phyloP scores from a whole-genome alignment of 495 filamentous ascomycete species.

The Parmelia sp. region DNA sequence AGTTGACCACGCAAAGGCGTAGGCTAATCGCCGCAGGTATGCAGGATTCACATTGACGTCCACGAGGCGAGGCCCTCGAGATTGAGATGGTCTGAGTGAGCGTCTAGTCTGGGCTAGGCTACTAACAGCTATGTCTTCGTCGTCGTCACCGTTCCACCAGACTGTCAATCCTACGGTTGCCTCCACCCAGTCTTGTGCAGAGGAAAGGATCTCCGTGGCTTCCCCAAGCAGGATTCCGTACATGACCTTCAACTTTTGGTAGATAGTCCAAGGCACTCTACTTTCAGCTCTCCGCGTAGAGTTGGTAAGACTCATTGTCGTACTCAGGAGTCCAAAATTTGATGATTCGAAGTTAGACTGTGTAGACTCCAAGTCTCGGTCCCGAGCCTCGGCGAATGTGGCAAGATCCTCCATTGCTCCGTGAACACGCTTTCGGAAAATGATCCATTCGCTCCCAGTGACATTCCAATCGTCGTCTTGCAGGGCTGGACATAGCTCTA shows the following conservation, averaged over 20 bases:
- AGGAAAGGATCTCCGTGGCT: conserved; percentile 57
- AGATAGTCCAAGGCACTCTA: conserved; percentile 78
- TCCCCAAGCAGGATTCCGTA: conserved; percentile 73
- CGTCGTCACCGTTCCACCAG: conserved; percentile 81
- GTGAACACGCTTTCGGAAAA: conserved; percentile 65
- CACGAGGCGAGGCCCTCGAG: conserved; percentile 31
- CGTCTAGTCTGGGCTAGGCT: conserved; percentile 32
- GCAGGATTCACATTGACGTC: conserved; percentile 43
- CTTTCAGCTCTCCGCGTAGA: conserved; percentile 71
- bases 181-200: conserved; percentile 80
- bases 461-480: conserved; percentile 66
- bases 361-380: conserved; percentile 36
- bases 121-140: conserved; percentile 35
- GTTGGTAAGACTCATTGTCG: conserved; percentile 44
- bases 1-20: conserved; percentile 46
- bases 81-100: conserved; percentile 28
- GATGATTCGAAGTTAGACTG: conserved; percentile 41
- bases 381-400: conserved; percentile 66
- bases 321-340: conserved; percentile 47
- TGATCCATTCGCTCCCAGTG: conserved; percentile 63
- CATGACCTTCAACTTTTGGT: conserved; percentile 65
- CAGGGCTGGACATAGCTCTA: conserved; percentile 65
- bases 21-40: conserved; percentile 48
- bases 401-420: conserved; percentile 60
- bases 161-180: conserved; percentile 70